A percentile compares a stretch with the other conserved stretches of the same genome.
phyloP scores from a whole-genome alignment of 176 grass and related monocot species.

The Musa schizocarpa region DNA sequence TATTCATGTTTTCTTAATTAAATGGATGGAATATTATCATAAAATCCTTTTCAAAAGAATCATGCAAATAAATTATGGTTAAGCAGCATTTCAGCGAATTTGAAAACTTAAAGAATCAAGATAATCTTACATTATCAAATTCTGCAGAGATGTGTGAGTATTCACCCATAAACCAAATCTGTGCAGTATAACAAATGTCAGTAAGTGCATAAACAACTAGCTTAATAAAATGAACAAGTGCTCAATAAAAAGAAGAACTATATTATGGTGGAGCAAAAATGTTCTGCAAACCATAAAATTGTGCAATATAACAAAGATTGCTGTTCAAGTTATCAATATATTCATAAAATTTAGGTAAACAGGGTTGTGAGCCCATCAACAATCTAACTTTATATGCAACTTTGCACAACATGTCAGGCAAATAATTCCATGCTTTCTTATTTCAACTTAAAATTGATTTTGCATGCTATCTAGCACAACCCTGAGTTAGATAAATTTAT shows the following conservation, averaged over 20 bases:
- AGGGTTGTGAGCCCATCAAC: too few species aligned
- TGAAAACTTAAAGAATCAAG: conserved; percentile 5
- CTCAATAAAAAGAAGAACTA: neutral
- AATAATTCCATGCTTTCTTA: too few species aligned
- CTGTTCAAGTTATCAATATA: neutral
- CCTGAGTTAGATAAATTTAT: too few species aligned
- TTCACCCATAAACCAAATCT: conserved; percentile 99
- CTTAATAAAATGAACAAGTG: neutral
- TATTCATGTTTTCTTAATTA: too few species aligned
- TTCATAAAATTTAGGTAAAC: neutral
- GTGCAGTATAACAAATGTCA: conserved; percentile 19
- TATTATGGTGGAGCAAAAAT: neutral
- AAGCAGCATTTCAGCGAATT: neutral
- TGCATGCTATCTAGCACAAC: too few species aligned
- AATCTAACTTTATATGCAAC: too few species aligned
- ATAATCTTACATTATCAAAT: conserved; percentile 69
- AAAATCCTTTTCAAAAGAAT: neutral
- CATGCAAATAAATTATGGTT: neutral
- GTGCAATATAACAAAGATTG: neutral
- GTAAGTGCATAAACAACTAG: conserved; percentile 11
- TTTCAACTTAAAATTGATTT: too few species aligned
- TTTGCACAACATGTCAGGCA: too few species aligned
- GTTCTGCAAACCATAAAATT: neutral
- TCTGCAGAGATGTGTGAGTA: conserved; percentile 84
- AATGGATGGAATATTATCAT: neutral